These are phyloP conservation scores for Pinus albicaulis DNA, from an alignment of 75 land plant species.

Conservation along the genomic window DNA sequence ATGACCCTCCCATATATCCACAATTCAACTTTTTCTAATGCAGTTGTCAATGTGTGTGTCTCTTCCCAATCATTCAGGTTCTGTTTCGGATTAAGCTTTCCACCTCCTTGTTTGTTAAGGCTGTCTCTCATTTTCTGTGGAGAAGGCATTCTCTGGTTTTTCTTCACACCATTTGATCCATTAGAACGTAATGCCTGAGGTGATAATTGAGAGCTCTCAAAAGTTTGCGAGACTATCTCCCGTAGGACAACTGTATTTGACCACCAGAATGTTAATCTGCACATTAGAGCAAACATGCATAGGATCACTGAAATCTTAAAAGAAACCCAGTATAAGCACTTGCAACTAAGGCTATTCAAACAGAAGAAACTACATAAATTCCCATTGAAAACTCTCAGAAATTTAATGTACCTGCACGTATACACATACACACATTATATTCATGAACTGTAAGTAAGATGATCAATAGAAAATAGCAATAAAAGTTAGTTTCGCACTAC, in stretches of 20 bases:
- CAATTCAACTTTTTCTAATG: constrained; percentile 69
- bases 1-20: constrained; percentile 87
- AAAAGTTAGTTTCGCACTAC: background rate
- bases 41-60: constrained; percentile 59
- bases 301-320: background rate
- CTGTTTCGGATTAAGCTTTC: constrained; percentile 21
- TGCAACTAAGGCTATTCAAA: background rate
- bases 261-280: constrained; percentile 97
- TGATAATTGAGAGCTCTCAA: constrained; percentile 37
- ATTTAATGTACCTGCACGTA: background rate
- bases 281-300: background rate
- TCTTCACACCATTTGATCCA: constrained; percentile 42
- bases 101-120: constrained; percentile 20
- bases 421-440: too few species aligned
- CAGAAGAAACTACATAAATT: background rate
- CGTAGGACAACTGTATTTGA: constrained; percentile 84
- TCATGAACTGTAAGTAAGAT: too few species aligned
- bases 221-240: constrained; percentile 72
- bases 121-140: constrained; percentile 28
- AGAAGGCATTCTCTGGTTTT: constrained; percentile 21
- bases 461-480: background rate
- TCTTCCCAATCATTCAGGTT: constrained; percentile 76
- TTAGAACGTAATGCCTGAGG: background rate
- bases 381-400: background rate
- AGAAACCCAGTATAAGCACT: background rate